phyloP scores from a whole-genome alignment of 768 basidiomycete species.

The Auriscalpium orientale region DNA sequence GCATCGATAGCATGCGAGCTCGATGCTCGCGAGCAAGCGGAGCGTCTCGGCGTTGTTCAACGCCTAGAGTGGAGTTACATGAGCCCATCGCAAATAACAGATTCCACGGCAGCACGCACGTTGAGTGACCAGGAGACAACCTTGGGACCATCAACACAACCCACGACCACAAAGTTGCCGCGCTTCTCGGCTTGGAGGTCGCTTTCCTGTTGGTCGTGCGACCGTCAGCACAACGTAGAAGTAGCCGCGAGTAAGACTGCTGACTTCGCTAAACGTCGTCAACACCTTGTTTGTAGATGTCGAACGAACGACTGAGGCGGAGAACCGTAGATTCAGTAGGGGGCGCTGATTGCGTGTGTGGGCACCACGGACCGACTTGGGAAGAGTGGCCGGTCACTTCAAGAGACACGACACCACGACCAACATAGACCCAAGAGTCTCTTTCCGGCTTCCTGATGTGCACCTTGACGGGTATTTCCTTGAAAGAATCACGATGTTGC shows the following conservation, averaged over 20 bases:
- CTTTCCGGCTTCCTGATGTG: constrained; percentile 73
- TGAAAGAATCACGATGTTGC: constrained; percentile 48
- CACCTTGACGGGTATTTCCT: constrained; percentile 78
- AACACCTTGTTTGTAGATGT: constrained; percentile 60
- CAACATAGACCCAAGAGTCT: constrained; percentile 78
- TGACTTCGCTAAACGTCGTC: constrained; percentile 63
- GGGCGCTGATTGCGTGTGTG: neutral
- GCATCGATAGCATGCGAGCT: constrained; percentile 76
- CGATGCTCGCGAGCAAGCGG: constrained; percentile 74
- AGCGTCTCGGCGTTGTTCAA: constrained; percentile 79
- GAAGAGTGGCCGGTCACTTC: constrained; percentile 71
- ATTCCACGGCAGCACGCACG: constrained; percentile 32
- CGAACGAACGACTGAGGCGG: constrained; percentile 50
- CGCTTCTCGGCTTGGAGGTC: constrained; percentile 82
- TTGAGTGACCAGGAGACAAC: constrained; percentile 86
- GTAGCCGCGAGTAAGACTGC: constrained; percentile 12
- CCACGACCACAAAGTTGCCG: constrained; percentile 81
- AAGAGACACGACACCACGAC: constrained; percentile 68
- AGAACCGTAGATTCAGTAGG: constrained; percentile 12
- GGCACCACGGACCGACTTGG: constrained; percentile 57
- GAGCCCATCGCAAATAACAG: neutral
- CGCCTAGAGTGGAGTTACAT: constrained; percentile 38
- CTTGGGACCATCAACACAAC: constrained; percentile 62
- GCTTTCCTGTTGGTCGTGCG: constrained; percentile 34
- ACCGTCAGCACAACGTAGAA: neutral